Evolutionary conservation across 345 rosid species (phyloP).

Genomic region (Microcos paniculata): DNA sequence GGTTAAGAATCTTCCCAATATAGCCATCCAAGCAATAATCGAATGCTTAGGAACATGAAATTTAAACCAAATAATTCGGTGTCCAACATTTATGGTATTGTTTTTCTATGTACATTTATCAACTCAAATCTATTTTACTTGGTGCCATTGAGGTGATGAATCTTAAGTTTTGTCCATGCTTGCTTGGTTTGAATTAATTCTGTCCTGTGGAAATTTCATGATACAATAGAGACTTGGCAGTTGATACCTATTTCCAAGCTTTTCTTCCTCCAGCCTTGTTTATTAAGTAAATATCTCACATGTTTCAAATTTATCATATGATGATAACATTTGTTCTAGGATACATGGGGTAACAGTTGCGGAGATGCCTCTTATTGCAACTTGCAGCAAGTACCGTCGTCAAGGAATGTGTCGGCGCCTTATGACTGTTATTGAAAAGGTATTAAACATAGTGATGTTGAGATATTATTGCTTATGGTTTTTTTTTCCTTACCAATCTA

Average conservation of each 20-base stretch:
- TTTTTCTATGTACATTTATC: background rate
- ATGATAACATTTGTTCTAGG: constrained; percentile 41
- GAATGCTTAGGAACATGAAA: too few relatives aligned
- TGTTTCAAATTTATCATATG: constrained; percentile 7
- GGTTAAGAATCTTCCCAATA: too few relatives aligned
- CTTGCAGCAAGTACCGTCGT: constrained; percentile 82
- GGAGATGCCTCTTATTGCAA: constrained; percentile 98
- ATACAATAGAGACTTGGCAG: background rate
- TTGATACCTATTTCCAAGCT: too few relatives aligned
- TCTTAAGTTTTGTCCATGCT: background rate
- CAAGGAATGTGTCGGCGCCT: constrained; percentile 93
- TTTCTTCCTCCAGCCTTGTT: background rate
- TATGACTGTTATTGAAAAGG: constrained; percentile 83
- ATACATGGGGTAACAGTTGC: constrained; percentile 81
- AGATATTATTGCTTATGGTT: background rate
- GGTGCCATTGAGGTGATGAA: background rate
- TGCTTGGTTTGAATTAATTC: background rate
- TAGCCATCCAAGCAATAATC: too few relatives aligned
- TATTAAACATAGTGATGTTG: constrained; percentile 13
- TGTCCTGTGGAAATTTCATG: background rate
- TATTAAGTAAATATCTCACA: background rate
- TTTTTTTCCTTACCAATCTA: background rate
- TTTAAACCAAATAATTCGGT: too few relatives aligned
- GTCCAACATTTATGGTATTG: background rate
- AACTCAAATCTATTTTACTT: background rate